phyloP scores from a whole-genome alignment of 1,284 basidiomycete species.

The Xerocomus amazonicus region DNA sequence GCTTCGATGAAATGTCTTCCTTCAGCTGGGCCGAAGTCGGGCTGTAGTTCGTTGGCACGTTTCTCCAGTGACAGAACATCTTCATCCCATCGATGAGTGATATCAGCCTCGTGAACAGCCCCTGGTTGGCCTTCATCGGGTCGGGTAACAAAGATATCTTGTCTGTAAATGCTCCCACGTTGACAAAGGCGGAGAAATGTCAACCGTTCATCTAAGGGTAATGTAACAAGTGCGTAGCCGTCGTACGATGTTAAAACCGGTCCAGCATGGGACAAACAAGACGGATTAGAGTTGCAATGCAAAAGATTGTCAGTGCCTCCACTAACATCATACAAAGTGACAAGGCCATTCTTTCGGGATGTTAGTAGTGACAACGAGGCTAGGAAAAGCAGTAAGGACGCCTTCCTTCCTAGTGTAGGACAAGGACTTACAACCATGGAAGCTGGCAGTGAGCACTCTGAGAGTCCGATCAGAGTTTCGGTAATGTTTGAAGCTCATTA shows the following conservation, averaged over 20 bases:
- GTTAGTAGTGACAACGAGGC: constrained; percentile 50
- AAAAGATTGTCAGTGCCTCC: constrained; percentile 39
- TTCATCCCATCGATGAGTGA: constrained; percentile 37
- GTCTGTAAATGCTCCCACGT: constrained; percentile 45
- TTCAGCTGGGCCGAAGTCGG: constrained; percentile 46
- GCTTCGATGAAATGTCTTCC: constrained; percentile 42
- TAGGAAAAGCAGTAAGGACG: constrained; percentile 18
- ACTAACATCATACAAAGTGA: constrained; percentile 62
- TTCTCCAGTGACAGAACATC: constrained; percentile 41
- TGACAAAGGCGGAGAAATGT: constrained; percentile 47
- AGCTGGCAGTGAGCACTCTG: constrained; percentile 37
- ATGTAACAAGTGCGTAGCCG: constrained; percentile 46
- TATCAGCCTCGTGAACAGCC: constrained; percentile 1
- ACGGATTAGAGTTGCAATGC: constrained; percentile 44
- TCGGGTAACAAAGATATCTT: constrained; percentile 35
- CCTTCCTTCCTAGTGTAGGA: neutral
- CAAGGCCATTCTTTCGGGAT: constrained; percentile 53
- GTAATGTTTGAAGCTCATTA: constrained; percentile 59
- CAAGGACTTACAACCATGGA: constrained; percentile 36
- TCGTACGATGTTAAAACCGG: constrained; percentile 32
- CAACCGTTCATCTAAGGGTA: constrained; percentile 33
- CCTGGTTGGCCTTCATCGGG: constrained; percentile 4
- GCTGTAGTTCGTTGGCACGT: constrained; percentile 21
- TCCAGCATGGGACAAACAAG: constrained; percentile 38
- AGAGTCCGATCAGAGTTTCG: constrained; percentile 60